A percentile compares a stretch with the other conserved stretches of the same genome.
These are phyloP conservation scores for Neltuma alba DNA, from an alignment of 306 rosid genomes.

Conservation along the genomic window DNA sequence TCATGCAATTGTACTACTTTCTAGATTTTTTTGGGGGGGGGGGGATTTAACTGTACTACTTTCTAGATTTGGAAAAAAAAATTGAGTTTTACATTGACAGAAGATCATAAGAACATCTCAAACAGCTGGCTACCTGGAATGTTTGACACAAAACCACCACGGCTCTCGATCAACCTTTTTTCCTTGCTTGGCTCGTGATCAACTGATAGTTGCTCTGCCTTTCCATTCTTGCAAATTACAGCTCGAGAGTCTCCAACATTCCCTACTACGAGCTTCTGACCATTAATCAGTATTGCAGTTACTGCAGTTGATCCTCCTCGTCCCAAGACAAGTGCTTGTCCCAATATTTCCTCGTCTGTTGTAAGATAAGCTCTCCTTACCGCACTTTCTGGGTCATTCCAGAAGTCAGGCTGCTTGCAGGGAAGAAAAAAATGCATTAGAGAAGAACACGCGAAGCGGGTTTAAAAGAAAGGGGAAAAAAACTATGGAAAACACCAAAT, in stretches of 20 bases:
- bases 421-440: slow-evolving; percentile 23
- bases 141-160: slow-evolving; percentile 77
- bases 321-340: slow-evolving; percentile 52
- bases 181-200: slow-evolving; percentile 77
- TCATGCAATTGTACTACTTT: no score
- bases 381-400: slow-evolving; percentile 52
- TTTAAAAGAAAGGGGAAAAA: not conserved
- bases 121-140: slow-evolving; percentile 58
- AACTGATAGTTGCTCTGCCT: slow-evolving; percentile 58
- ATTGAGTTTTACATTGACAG: not conserved
- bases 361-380: slow-evolving; percentile 55
- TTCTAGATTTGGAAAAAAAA: not conserved
- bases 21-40: not conserved
- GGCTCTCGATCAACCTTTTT: slow-evolving; percentile 57
- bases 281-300: slow-evolving; percentile 65
- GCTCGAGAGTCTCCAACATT: slow-evolving; percentile 81
- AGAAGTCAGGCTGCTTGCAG: slow-evolving; percentile 61
- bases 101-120: not conserved
- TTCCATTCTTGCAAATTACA: slow-evolving; percentile 61
- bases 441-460: slow-evolving; percentile 10
- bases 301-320: slow-evolving; percentile 81
- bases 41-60: not conserved
- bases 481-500: not conserved
- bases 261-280: slow-evolving; percentile 63
- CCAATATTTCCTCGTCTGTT: slow-evolving; percentile 66